Conservation (phyloP, 257 asterid species). For the Lavandula angustifolia region DNA sequence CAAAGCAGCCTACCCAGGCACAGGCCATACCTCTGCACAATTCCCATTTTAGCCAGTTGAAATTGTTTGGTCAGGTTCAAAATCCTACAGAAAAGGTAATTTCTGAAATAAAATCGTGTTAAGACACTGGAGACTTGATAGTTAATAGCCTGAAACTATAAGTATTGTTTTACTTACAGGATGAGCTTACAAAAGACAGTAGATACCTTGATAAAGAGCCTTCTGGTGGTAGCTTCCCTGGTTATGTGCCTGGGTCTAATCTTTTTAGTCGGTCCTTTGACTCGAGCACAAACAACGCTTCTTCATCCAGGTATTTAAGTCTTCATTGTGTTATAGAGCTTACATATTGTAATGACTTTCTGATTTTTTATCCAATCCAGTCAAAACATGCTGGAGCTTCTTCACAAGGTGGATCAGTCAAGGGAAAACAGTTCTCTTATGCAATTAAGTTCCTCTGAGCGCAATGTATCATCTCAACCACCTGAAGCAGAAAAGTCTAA, state of each 20-base stretch:
- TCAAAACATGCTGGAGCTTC: conserved; percentile 82
- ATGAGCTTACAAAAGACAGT: conserved; percentile 42
- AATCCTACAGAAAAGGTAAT: conserved; percentile 50
- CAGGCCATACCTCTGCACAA: conserved; percentile 43
- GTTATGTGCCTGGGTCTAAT: conserved; percentile 37
- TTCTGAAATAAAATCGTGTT: conserved; percentile 8
- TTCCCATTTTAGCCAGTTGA: conserved; percentile 49
- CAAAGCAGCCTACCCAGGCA: conserved; percentile 43
- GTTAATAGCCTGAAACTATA: not conserved
- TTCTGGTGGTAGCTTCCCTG: conserved; percentile 38
- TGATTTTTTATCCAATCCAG: conserved; percentile 35
- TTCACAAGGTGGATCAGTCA: conserved; percentile 77
- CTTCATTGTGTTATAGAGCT: not conserved
- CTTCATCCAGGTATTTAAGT: conserved; percentile 50
- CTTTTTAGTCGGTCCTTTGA: conserved; percentile 40
- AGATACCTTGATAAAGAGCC: conserved; percentile 38
- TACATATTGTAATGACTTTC: not conserved
- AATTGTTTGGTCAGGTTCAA: conserved; percentile 45
- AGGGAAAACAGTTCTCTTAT: conserved; percentile 39
- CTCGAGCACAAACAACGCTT: conserved; percentile 38
- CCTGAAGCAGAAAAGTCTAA: conserved; percentile 46
- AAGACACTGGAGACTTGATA: not conserved
- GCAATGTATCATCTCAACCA: conserved; percentile 44
- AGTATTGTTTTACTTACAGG: conserved; percentile 37
- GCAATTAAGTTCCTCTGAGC: conserved; percentile 42